Base-by-base conservation (phyloP, 2,329 filamentous ascomycete genomes). In the Fusarium setosum region DNA sequence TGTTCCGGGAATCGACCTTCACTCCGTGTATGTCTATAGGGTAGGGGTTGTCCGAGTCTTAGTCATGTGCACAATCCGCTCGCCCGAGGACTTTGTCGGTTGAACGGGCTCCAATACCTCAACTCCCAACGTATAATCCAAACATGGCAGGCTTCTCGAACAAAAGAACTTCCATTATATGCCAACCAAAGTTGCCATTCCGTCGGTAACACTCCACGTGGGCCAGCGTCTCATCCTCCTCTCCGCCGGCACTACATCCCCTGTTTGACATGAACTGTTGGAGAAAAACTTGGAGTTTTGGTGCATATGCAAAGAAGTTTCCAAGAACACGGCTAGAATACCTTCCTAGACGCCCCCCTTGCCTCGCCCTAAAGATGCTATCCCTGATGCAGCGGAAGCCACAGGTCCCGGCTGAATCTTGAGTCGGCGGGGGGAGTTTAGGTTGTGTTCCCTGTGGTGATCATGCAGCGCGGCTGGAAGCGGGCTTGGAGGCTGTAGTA, bases 201-300 rank as follows among this genome's bases (percentile, higher is more conserved):
- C 4, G 12, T 47, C 20, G 40, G 40, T 37, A 37, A 18, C n/a
- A 35, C n/a, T 53, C 24, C 29, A n/a, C 41, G 34, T 44, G 31
- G 40, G 29, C 37, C 38, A 42, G 40, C 31, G 51, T 37, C 17
- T 21, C 32, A 32, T 44, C 18, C n/a, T 24, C 17, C 15, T 5
- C 35, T n/a, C n/a, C n/a, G n/a, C n/a, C n/a, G n/a, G n/a, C n/a
- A n/a, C n/a, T n/a, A n/a, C n/a, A n/a, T n/a, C 57, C 31, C 42
- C 38, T 37, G 20, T 31, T 18, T 12, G 10, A 17, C 32, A 37
- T 29, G 61, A 62, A 59, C 61, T 6, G 35, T 62, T 64, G 58
- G 61, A 49, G 59, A 64, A 58, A 29, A 4, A 52, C 42, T 53
- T 51, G 53, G 58, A 59, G 56, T 56, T 52, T 54, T 51, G 24